phyloP scores from a whole-genome alignment of 352 stramenopile species.

The Phytophthora pseudosyringae region DNA sequence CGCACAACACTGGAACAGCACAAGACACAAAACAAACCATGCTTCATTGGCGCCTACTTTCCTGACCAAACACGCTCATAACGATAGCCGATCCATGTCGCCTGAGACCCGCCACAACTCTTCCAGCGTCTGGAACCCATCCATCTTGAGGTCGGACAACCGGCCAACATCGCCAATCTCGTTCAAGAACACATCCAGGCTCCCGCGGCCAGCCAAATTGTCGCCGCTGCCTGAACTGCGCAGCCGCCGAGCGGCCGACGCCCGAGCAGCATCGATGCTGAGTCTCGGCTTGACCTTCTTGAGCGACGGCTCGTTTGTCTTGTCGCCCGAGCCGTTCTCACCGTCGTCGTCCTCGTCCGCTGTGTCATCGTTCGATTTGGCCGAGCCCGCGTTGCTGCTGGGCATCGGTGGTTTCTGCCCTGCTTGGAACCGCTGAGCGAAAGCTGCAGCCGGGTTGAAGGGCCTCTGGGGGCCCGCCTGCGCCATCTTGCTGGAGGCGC shows the following conservation, averaged over 20 bases:
- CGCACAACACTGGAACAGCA: slow-evolving; percentile 8
- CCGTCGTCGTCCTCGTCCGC: slow-evolving; percentile 52
- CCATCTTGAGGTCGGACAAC: slow-evolving; percentile 88
- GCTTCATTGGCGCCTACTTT: slow-evolving; percentile 26
- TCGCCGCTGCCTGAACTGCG: slow-evolving; percentile 63
- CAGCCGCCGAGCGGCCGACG: slow-evolving; percentile 69
- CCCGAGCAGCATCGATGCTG: slow-evolving; percentile 79
- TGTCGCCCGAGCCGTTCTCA: slow-evolving; percentile 23
- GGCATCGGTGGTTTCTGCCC: slow-evolving; percentile 51
- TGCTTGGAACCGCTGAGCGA: slow-evolving; percentile 62
- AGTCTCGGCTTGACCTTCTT: slow-evolving; percentile 81
- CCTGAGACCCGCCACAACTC: slow-evolving; percentile 87
- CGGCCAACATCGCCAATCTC: slow-evolving; percentile 80
- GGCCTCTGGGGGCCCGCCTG: slow-evolving; percentile 31
- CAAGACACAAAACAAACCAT: slow-evolving; percentile 25
- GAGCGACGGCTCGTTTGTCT: slow-evolving; percentile 59
- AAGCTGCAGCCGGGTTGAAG: slow-evolving; percentile 60
- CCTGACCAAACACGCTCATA: slow-evolving; percentile 47
- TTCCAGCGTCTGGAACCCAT: slow-evolving; percentile 83
- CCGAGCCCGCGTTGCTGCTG: slow-evolving; percentile 29
- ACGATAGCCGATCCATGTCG: slow-evolving; percentile 84
- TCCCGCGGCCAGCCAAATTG: slow-evolving; percentile 60
- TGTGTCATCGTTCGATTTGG: slow-evolving; percentile 50
- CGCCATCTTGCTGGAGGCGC: slow-evolving; percentile 17
- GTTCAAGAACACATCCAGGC: slow-evolving; percentile 81